These are phyloP conservation scores for Colletotrichum graminicola DNA, from an alignment of 2,329 filamentous ascomycete species.

Conservation along the genomic window DNA sequence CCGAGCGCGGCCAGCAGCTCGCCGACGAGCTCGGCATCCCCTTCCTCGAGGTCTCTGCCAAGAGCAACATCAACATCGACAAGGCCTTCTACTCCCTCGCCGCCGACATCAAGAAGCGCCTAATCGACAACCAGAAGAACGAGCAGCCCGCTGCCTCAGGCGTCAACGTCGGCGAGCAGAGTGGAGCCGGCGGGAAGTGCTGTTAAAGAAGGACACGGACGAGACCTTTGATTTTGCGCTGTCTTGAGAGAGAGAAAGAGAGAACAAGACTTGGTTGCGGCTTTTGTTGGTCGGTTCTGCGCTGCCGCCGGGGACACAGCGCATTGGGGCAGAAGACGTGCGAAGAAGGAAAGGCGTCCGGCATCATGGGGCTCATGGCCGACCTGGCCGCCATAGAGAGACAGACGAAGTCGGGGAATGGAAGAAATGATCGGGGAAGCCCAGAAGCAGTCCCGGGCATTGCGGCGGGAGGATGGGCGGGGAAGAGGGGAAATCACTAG, in stretches of 20 bases:
- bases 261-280: constrained; percentile 25
- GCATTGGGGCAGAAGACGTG: constrained; percentile 1
- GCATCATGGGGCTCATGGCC: constrained; percentile 20
- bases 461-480: background rate
- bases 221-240: constrained; percentile 12
- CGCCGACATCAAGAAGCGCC: constrained; percentile 96
- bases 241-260: constrained; percentile 18
- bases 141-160: constrained; percentile 70
- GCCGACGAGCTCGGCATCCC: constrained; percentile 97
- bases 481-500: background rate
- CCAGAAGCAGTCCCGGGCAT: constrained; percentile 1
- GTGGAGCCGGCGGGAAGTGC: constrained; percentile 76
- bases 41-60: constrained; percentile 98
- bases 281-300: constrained; percentile 27
- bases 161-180: constrained; percentile 77
- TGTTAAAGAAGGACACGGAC: constrained; percentile 66
- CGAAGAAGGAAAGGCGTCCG: constrained; percentile 3
- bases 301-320: constrained; percentile 27
- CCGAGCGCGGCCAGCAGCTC: constrained; percentile 91
- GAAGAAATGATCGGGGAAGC: constrained; percentile 13
- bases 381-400: constrained; percentile 4
- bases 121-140: constrained; percentile 90
- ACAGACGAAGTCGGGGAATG: constrained; percentile 13
- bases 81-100: constrained; percentile 97
- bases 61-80: constrained; percentile 99